phyloP scores from a whole-genome alignment of 2,329 filamentous ascomycete species.

The Aspergillus sp. region DNA sequence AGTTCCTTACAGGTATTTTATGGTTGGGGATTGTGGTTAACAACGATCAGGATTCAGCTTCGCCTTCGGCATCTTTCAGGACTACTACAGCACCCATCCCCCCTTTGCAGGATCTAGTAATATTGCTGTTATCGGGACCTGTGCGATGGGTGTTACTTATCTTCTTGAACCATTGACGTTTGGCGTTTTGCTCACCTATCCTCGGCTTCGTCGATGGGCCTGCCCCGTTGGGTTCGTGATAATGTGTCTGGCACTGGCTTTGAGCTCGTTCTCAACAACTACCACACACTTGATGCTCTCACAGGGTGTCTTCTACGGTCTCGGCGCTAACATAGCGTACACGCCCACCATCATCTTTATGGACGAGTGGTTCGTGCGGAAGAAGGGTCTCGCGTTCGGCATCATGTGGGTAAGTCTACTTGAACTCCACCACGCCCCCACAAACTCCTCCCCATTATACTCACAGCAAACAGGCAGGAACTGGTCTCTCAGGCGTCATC shows the following conservation, averaged over 20 bases:
- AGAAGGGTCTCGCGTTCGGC: slow-evolving; percentile 46
- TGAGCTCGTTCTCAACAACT: slow-evolving; percentile 25
- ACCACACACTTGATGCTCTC: slow-evolving; percentile 26
- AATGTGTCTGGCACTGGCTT: slow-evolving; percentile 25
- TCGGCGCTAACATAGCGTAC: slow-evolving; percentile 51
- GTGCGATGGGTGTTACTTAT: slow-evolving; percentile 22
- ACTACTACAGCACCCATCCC: slow-evolving; percentile 30
- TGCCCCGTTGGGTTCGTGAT: slow-evolving; percentile 20
- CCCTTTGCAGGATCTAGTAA: slow-evolving; percentile 23
- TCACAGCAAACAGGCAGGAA: slow-evolving; percentile 32
- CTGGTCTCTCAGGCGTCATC: slow-evolving; percentile 42
- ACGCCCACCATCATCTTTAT: slow-evolving; percentile 49
- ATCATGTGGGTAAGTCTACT: slow-evolving; percentile 38
- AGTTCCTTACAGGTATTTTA: slow-evolving; percentile 6
- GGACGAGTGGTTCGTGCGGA: slow-evolving; percentile 53
- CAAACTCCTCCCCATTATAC: neutral
- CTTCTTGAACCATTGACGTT: neutral
- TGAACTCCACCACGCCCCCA: neutral
- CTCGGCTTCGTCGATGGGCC: slow-evolving; percentile 19
- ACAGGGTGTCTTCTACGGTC: slow-evolving; percentile 35
- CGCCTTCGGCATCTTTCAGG: slow-evolving; percentile 33
- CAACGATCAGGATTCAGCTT: slow-evolving; percentile 20
- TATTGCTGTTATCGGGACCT: slow-evolving; percentile 35
- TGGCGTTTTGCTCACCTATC: slow-evolving; percentile 20
- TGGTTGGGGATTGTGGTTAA: neutral